Evolutionary conservation across 2,329 filamentous ascomycete species (phyloP).

Genomic region (Xylaria sp.): DNA sequence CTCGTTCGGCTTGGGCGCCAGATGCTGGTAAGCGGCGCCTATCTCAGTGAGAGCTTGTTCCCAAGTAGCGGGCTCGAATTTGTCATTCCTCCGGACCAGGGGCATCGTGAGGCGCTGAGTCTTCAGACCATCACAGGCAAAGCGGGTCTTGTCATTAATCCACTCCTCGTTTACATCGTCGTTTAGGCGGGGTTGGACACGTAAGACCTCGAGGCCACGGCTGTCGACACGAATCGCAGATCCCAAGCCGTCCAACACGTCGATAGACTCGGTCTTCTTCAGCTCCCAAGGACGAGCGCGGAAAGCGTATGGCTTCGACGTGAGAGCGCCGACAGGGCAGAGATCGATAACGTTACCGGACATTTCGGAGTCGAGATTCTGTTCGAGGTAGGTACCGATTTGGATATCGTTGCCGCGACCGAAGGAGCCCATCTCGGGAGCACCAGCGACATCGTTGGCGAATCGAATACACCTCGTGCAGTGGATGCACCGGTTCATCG

Average conservation of each 20-base stretch:
- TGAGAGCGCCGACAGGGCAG: constrained; percentile 95
- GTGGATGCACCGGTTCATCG: constrained; percentile 99
- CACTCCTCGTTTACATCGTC: constrained; percentile 99
- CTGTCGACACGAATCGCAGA: constrained; percentile 96
- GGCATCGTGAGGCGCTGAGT: constrained; percentile 96
- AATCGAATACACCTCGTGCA: constrained; percentile 98
- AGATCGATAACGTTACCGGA: constrained; percentile 98
- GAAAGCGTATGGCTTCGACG: constrained; percentile 98
- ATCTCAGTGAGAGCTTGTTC: constrained; percentile 94
- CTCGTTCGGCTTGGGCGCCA: constrained; percentile 88
- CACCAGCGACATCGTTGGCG: constrained; percentile 95
- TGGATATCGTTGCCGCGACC: constrained; percentile 97
- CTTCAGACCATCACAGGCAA: constrained; percentile 95
- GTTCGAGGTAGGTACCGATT: constrained; percentile 97
- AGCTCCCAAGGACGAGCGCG: constrained; percentile 96
- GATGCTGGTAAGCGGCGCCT: constrained; percentile 78
- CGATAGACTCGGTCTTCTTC: constrained; percentile 94
- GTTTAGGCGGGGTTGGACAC: constrained; percentile 90
- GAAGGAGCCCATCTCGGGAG: constrained; percentile 91
- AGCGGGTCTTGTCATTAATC: constrained; percentile 99
- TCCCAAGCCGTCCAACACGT: constrained; percentile 91
- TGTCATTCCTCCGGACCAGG: constrained; percentile 85
- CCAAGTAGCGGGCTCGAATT: constrained; percentile 94
- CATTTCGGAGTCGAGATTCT: constrained; percentile 91
- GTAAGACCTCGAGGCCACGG: constrained; percentile 95